A percentile compares a stretch with the other conserved stretches of the same genome.
Conservation (phyloP, 1,284 basidiomycete genomes). For the Austropuccinia psidii region DNA sequence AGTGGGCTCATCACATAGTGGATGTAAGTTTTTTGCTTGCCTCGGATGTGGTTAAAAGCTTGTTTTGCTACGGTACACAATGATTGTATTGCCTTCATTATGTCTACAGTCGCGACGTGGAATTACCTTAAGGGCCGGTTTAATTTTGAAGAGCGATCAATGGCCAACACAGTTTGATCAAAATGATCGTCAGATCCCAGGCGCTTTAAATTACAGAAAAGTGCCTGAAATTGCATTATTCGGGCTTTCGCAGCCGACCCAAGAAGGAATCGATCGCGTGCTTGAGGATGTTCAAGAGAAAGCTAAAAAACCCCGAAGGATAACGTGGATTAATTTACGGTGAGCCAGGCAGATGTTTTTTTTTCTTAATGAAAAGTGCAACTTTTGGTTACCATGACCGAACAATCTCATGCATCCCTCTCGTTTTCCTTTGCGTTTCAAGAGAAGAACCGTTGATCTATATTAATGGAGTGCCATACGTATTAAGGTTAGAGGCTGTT, state of each 20-base stretch:
- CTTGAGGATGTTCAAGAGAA: conserved; percentile 50
- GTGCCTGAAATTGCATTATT: conserved; percentile 77
- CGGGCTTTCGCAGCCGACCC: conserved; percentile 78
- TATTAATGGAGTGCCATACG: conserved; percentile 67
- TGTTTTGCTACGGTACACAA: background rate
- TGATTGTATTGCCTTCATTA: background rate
- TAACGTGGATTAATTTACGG: conserved; percentile 37
- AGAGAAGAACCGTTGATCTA: conserved; percentile 81
- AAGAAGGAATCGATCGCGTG: conserved; percentile 79
- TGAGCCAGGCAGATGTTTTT: background rate
- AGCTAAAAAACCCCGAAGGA: background rate
- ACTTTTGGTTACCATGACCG: too few relatives aligned
- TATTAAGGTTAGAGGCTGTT: conserved; percentile 49
- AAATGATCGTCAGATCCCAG: conserved; percentile 55
- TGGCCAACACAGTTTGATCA: conserved; percentile 66
- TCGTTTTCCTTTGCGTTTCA: background rate
- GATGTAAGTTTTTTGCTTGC: conserved; percentile 54
- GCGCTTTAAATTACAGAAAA: conserved; percentile 89
- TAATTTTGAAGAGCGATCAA: conserved; percentile 70
- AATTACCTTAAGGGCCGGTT: conserved; percentile 81
- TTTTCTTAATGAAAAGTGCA: too few relatives aligned
- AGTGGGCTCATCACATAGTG: conserved; percentile 86
- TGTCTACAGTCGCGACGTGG: conserved; percentile 72
- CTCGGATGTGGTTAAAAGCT: background rate
- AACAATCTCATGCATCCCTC: too few relatives aligned